These are phyloP conservation scores for Zymoseptoria passerinii DNA, from an alignment of 2,329 filamentous ascomycete species.

Conservation along the genomic window DNA sequence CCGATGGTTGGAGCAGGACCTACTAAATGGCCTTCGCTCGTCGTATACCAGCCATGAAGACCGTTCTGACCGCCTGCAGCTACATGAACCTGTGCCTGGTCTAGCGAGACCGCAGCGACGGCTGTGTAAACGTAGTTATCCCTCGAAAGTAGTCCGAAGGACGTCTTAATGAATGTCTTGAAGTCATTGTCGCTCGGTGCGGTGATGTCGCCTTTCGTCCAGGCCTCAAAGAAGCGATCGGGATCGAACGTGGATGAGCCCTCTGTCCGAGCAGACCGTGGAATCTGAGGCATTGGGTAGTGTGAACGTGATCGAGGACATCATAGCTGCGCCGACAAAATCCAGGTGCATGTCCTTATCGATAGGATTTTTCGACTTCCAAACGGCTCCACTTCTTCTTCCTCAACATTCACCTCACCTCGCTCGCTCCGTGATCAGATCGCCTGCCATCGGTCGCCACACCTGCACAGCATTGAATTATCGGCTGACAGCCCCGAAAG, in stretches of 20 bases:
- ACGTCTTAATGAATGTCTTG: constrained; percentile 37
- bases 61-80: constrained; percentile 39
- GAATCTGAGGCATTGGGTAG: neutral
- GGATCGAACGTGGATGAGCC: constrained; percentile 40
- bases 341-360: too few species aligned
- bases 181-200: constrained; percentile 38
- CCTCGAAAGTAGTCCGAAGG: constrained; percentile 39
- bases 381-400: neutral
- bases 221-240: constrained; percentile 37
- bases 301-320: neutral
- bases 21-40: constrained; percentile 33
- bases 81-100: constrained; percentile 43
- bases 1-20: constrained; percentile 5
- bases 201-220: constrained; percentile 33
- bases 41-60: constrained; percentile 45
- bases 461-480: neutral
- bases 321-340: too few species aligned
- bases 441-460: neutral
- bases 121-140: constrained; percentile 47
- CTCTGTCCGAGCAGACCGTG: constrained; percentile 23
- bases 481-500: neutral
- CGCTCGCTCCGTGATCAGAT: neutral
- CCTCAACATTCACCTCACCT: neutral
- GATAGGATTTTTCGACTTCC: too few species aligned
- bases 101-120: constrained; percentile 42